These are phyloP conservation scores for Afroboletus lepidellus DNA, from an alignment of 1,284 basidiomycete species.

Conservation along the genomic window DNA sequence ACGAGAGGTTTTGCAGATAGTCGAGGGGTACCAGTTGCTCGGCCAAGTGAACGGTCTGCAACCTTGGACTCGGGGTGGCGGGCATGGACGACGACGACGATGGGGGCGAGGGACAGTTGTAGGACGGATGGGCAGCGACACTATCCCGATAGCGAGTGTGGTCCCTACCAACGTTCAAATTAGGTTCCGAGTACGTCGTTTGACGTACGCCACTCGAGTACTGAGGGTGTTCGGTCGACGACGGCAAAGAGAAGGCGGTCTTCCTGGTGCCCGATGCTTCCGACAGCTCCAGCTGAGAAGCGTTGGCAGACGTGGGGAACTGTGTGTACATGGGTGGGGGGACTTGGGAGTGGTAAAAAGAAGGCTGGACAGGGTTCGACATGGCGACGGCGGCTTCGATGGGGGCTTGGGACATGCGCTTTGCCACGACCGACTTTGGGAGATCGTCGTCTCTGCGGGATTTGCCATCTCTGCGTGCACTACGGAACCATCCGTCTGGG, in stretches of 20 bases:
- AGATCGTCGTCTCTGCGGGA: conserved; percentile 53
- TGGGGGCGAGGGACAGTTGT: conserved; percentile 28
- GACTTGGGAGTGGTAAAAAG: conserved; percentile 28
- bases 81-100: conserved; percentile 33
- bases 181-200: conserved; percentile 36
- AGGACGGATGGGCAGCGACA: conserved; percentile 1
- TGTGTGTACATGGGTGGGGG: conserved; percentile 29
- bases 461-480: conserved; percentile 64
- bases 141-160: conserved; percentile 25
- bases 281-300: conserved; percentile 26
- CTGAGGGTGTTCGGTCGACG: conserved; percentile 27
- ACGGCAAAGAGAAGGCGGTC: conserved; percentile 32
- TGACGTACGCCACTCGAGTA: conserved; percentile 27
- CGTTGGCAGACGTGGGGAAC: conserved; percentile 33
- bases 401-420: conserved; percentile 34
- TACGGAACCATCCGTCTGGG: conserved; percentile 73
- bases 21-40: conserved; percentile 58
- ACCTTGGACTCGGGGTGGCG: conserved; percentile 33
- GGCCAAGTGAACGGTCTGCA: conserved; percentile 27
- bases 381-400: conserved; percentile 31
- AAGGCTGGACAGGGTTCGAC: conserved; percentile 20
- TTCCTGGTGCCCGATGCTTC: conserved; percentile 26
- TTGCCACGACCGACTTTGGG: conserved; percentile 36
- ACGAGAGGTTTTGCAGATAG: conserved; percentile 51
- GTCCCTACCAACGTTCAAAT: conserved; percentile 20